Evolutionary conservation across 208 protist genomes (phyloP).

Genomic region (Acanthamoeba divionensis): DNA sequence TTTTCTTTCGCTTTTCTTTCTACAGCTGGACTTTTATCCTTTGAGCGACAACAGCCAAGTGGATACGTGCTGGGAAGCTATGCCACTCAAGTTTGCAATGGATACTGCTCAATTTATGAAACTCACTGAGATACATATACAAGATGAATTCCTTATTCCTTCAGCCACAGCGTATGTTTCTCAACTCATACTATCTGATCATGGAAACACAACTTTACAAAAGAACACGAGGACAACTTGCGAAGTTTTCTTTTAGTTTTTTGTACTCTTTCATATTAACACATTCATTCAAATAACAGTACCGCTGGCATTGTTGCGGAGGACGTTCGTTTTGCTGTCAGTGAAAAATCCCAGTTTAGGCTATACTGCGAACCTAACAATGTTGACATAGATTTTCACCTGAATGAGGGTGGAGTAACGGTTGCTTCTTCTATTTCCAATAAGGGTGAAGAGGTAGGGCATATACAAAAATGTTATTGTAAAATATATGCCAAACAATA

Average conservation of each 20-base stretch:
- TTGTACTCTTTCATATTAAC: not conserved
- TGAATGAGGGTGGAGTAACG: not conserved
- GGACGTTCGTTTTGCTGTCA: not conserved
- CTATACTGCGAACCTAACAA: slow-evolving; percentile 32
- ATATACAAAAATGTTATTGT: not conserved
- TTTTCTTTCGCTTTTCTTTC: no score
- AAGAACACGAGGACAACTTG: no score
- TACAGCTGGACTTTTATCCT: no score
- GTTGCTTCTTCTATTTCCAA: not conserved
- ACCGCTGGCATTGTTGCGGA: not conserved
- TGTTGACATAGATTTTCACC: slow-evolving; percentile 33
- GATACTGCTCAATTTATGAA: no score
- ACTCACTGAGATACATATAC: slow-evolving; percentile 16
- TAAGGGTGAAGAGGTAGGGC: slow-evolving; percentile 1
- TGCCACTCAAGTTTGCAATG: no score
- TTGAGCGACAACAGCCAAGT: no score
- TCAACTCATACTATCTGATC: no score
- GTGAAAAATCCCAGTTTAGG: not conserved
- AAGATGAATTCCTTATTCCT: slow-evolving; percentile 6
- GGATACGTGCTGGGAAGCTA: no score
- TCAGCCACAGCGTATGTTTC: not conserved
- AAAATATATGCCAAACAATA: not conserved
- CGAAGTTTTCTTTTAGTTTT: no score
- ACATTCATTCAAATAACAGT: not conserved
- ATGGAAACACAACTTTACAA: no score